Base-by-base conservation (phyloP, 164 flowering plant genomes). In the Umbellularia californica region DNA sequence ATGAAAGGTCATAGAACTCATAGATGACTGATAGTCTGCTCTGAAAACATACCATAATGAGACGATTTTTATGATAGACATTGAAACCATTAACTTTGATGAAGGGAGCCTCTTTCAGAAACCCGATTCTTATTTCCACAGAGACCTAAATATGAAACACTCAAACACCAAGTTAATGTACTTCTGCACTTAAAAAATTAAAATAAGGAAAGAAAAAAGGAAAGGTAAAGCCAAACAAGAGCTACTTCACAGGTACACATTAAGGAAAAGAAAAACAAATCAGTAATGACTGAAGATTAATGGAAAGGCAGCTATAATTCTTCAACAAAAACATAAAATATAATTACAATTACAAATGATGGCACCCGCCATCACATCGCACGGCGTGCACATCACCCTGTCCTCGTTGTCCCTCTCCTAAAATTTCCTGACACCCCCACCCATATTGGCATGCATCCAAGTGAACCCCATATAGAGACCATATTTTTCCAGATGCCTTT, bases 41-140 rank as follows among this genome's bases (percentile, higher is more conserved):
- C 50, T 41, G 23, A 23, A n/a, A 71, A 24, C 86, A 52, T 88
- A 93, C 99, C 94, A 86, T 87, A 83, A 93, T 93, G 58, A 95
- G 93, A 58, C 99, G 92, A 84, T 93, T 93, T 80, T 91, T 95
- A 72, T 93, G 98, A 78, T 95, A 95, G 24, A 95, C 88, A 64
- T 93, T 93, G 82, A 90, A 88, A 67, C 98, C 99, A 75, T 76
- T 50, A 75, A 87, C 84, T 76, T 19, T 35, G 82, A 89, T 83
- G 77, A 72, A 27, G 30, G 96, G 93, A 50, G 92, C 95, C 81
- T 92, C 98, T 81, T 93, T 90, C 15, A 90, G 77, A 80, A 90
- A 92, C 67, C 99, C 99, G 74, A 93, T 73, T 33, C 88, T 88
- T 77, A 88, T 88, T 70, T 83, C 86, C 79, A 85, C 94, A 17